Percentiles rank a stretch among this genome's conserved stretches.
These are phyloP conservation scores for Suillus discolor DNA, from an alignment of 768 basidiomycete genomes.

Conservation along the genomic window DNA sequence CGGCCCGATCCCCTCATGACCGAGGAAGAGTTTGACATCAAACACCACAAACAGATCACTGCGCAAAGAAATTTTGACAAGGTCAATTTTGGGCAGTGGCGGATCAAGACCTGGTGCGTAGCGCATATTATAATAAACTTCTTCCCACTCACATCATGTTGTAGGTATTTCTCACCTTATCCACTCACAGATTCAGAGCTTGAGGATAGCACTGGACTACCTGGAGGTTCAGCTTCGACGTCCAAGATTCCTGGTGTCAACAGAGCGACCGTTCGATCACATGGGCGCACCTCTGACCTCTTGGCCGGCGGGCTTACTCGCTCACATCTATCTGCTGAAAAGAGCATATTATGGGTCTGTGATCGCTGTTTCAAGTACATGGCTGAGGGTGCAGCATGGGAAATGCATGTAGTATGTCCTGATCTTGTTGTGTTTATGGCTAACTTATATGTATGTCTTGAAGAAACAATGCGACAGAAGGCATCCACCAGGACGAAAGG, in stretches of 20 bases:
- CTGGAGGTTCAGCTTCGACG: constrained; percentile 26
- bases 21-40: constrained; percentile 71
- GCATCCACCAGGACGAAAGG: constrained; percentile 85
- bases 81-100: constrained; percentile 83
- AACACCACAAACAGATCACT: constrained; percentile 66
- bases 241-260: constrained; percentile 52
- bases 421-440: constrained; percentile 12
- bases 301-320: constrained; percentile 64
- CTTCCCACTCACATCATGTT: background rate
- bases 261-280: constrained; percentile 55
- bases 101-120: constrained; percentile 86
- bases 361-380: constrained; percentile 98
- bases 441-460: constrained; percentile 16
- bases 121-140: constrained; percentile 5
- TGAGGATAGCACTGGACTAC: constrained; percentile 43
- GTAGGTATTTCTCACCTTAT: constrained; percentile 94
- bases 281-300: constrained; percentile 75
- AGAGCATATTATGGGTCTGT: constrained; percentile 76
- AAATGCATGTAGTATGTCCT: constrained; percentile 60
- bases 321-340: constrained; percentile 45
- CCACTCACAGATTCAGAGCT: constrained; percentile 71
- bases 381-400: constrained; percentile 72
- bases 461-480: constrained; percentile 69
- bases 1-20: constrained; percentile 45
- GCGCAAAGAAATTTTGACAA: constrained; percentile 83